phyloP scores from a whole-genome alignment of 2,329 filamentous ascomycete species.

The Juglanconis oblonga region DNA sequence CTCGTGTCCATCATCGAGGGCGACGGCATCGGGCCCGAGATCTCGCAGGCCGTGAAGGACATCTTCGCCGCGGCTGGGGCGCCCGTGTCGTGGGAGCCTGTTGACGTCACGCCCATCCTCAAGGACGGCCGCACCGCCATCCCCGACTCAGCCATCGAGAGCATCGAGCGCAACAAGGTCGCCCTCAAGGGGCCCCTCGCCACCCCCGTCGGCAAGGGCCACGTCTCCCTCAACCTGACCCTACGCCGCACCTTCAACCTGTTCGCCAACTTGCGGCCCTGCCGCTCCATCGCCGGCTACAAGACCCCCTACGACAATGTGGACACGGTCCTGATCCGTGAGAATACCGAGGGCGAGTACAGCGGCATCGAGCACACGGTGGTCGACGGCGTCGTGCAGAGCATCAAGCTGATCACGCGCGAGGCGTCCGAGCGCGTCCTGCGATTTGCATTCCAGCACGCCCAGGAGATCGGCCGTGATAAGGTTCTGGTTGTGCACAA shows the following conservation, averaged over 20 bases:
- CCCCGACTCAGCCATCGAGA: constrained; percentile 86
- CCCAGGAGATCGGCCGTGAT: constrained; percentile 85
- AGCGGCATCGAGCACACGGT: constrained; percentile 24
- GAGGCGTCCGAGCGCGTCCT: constrained; percentile 94
- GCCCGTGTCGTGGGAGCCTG: constrained; percentile 93
- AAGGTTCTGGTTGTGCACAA: constrained; percentile 99
- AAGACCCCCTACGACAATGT: constrained; percentile 98
- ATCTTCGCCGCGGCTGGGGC: constrained; percentile 94
- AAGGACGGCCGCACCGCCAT: constrained; percentile 97
- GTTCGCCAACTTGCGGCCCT: constrained; percentile 98
- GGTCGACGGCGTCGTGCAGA: constrained; percentile 85
- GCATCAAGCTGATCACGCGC: constrained; percentile 98
- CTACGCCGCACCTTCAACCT: constrained; percentile 99
- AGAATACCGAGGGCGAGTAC: constrained; percentile 54
- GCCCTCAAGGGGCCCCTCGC: constrained; percentile 97
- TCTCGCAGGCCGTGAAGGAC: constrained; percentile 96
- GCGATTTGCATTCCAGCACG: constrained; percentile 97
- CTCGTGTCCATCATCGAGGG: constrained; percentile 97
- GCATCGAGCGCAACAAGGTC: constrained; percentile 92
- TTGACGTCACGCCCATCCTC: constrained; percentile 90
- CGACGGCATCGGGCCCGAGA: constrained; percentile 98
- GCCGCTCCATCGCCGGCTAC: constrained; percentile 94
- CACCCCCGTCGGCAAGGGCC: constrained; percentile 96
- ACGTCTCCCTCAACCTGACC: constrained; percentile 98
- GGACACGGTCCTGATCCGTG: constrained; percentile 95